Conservation (phyloP, 306 rosid species). For the Prinsepia uniflora region DNA sequence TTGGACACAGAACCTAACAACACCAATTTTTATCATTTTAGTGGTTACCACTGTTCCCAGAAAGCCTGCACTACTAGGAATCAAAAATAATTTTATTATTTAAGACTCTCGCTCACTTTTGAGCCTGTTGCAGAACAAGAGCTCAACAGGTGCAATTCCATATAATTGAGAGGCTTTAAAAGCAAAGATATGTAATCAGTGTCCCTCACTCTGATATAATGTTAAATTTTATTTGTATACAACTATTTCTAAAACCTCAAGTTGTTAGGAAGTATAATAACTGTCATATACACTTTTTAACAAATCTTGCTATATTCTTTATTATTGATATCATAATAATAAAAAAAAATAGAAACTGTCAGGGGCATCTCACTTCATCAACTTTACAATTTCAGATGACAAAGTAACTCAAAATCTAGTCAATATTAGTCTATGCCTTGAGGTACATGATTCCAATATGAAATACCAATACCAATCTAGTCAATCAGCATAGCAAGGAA, state of each 20-base stretch:
- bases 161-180: not conserved
- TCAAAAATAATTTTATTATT: not conserved
- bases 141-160: not conserved
- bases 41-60: not conserved
- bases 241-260: not conserved
- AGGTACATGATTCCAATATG: not conserved
- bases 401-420: slow-evolving; percentile 1
- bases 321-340: not conserved
- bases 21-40: not conserved
- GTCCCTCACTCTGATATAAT: not conserved
- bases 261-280: not conserved
- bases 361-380: slow-evolving; percentile 3
- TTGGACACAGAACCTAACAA: not conserved
- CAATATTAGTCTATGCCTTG: not conserved
- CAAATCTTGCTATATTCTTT: not conserved
- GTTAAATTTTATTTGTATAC: not conserved
- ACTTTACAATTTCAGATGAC: not conserved
- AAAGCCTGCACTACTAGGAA: not conserved
- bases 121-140: not conserved
- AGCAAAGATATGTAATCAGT: not conserved
- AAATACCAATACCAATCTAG: slow-evolving; percentile 2
- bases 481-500: slow-evolving; percentile 13
- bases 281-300: not conserved
- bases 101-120: not conserved
- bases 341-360: not conserved